Percentiles rank a stretch among this genome's conserved stretches.
These are phyloP conservation scores for Strobilomyces dryophilus DNA, from an alignment of 768 basidiomycete genomes.

Conservation along the genomic window DNA sequence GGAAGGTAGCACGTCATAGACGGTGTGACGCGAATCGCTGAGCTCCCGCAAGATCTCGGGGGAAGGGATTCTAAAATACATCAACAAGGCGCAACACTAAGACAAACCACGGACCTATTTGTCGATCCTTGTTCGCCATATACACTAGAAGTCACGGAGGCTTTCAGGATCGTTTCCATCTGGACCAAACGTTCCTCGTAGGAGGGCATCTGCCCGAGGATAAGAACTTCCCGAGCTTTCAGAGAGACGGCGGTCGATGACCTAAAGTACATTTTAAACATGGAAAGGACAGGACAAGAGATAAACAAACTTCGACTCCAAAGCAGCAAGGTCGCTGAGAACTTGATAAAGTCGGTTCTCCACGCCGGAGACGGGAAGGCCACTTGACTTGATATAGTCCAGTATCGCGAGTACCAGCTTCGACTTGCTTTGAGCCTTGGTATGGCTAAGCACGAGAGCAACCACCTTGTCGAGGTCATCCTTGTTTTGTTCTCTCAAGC, in stretches of 20 bases:
- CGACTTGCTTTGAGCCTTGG: slow-evolving; percentile 90
- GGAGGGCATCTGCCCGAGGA: slow-evolving; percentile 93
- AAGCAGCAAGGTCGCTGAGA: slow-evolving; percentile 73
- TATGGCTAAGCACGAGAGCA: slow-evolving; percentile 86
- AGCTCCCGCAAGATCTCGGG: slow-evolving; percentile 87
- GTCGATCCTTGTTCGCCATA: slow-evolving; percentile 80
- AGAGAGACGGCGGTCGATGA: slow-evolving; percentile 89
- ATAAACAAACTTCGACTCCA: slow-evolving; percentile 77
- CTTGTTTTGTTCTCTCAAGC: slow-evolving; percentile 88
- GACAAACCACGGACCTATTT: slow-evolving; percentile 44
- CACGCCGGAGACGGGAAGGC: slow-evolving; percentile 67
- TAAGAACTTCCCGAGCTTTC: slow-evolving; percentile 96
- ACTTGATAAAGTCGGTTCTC: slow-evolving; percentile 75
- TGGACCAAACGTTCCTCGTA: slow-evolving; percentile 92
- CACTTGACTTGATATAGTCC: slow-evolving; percentile 83
- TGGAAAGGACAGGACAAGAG: not conserved
- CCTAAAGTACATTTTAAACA: slow-evolving; percentile 35
- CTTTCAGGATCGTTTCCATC: slow-evolving; percentile 91
- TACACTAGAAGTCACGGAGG: slow-evolving; percentile 79
- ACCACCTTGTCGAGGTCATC: slow-evolving; percentile 88
- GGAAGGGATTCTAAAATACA: slow-evolving; percentile 62
- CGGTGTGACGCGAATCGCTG: slow-evolving; percentile 93
- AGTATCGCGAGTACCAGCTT: slow-evolving; percentile 83
- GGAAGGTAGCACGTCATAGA: slow-evolving; percentile 93
- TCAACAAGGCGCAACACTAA: not conserved